Conservation (phyloP, 1,284 basidiomycete genomes). For the Ustilago tritici region DNA sequence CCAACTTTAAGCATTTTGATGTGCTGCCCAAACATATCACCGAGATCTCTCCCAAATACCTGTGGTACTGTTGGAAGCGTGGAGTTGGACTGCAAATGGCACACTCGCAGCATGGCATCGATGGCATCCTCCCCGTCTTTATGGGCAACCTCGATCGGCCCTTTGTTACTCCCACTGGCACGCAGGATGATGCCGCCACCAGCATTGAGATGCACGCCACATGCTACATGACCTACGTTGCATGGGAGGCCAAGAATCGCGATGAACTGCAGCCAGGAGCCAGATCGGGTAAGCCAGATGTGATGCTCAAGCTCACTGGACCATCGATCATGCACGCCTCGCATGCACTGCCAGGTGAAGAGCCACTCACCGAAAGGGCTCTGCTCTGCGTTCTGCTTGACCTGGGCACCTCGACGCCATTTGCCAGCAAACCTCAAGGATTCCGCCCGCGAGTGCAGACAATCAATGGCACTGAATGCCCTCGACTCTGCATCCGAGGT, state of each 20-base stretch:
- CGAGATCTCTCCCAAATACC: constrained; percentile 20
- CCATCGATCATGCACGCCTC: neutral
- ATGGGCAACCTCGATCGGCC: constrained; percentile 14
- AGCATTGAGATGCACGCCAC: neutral
- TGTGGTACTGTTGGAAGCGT: constrained; percentile 42
- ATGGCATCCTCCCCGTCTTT: constrained; percentile 29
- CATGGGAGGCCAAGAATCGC: constrained; percentile 25
- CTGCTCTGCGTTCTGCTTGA: constrained; percentile 15
- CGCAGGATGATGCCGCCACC: too few species aligned
- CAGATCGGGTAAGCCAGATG: neutral
- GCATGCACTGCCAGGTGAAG: neutral
- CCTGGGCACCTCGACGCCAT: constrained; percentile 10
- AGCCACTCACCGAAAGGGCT: constrained; percentile 10
- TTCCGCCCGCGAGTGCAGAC: neutral
- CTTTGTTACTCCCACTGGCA: neutral
- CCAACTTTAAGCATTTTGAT: constrained; percentile 32
- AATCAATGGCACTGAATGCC: constrained; percentile 7
- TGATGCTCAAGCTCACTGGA: constrained; percentile 5
- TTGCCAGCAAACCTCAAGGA: neutral
- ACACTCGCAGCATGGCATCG: constrained; percentile 20
- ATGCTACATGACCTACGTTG: constrained; percentile 22
- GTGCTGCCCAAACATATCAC: constrained; percentile 1
- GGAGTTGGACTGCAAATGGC: constrained; percentile 24
- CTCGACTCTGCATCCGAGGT: constrained; percentile 16
- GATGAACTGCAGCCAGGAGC: neutral